Percentiles rank a stretch among this genome's conserved stretches.
Conservation (phyloP, 805 yeast genomes). For the Kodamaea laetipori region DNA sequence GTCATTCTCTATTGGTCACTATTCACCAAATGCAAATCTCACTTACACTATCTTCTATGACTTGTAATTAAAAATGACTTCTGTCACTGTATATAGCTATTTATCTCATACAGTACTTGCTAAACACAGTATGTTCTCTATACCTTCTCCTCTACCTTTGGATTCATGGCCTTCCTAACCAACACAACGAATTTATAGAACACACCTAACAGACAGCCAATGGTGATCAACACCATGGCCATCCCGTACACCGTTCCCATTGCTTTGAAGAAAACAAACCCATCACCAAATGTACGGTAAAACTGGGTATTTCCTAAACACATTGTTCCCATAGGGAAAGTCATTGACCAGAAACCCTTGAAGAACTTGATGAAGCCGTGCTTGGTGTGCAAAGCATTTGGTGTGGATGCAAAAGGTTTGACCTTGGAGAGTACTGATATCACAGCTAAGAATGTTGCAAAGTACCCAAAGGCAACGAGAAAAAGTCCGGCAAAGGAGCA, state of each 20-base stretch:
- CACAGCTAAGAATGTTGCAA: conserved; percentile 43
- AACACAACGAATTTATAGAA: conserved; percentile 16
- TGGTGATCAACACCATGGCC: conserved; percentile 47
- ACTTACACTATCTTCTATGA: too few species aligned
- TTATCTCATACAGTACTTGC: too few species aligned
- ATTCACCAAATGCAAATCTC: too few species aligned
- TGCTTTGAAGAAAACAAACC: conserved; percentile 59
- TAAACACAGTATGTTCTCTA: too few species aligned
- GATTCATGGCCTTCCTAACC: not conserved
- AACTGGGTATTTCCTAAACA: conserved; percentile 59
- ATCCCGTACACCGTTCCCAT: conserved; percentile 63
- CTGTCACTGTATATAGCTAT: too few species aligned
- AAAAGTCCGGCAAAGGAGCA: conserved; percentile 36
- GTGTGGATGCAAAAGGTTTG: conserved; percentile 34
- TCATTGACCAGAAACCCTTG: conserved; percentile 67
- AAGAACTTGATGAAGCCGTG: conserved; percentile 25
- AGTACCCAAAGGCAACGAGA: conserved; percentile 60
- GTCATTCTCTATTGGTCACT: too few species aligned
- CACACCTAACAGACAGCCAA: conserved; percentile 36
- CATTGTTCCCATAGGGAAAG: conserved; percentile 86
- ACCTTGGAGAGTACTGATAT: conserved; percentile 45
- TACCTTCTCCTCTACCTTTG: too few species aligned
- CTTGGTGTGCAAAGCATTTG: conserved; percentile 24
- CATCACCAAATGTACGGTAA: conserved; percentile 29
- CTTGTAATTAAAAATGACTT: too few species aligned